These are phyloP conservation scores for Tolypocladium guangdongense DNA, from an alignment of 2,329 filamentous ascomycete species.

Conservation along the genomic window DNA sequence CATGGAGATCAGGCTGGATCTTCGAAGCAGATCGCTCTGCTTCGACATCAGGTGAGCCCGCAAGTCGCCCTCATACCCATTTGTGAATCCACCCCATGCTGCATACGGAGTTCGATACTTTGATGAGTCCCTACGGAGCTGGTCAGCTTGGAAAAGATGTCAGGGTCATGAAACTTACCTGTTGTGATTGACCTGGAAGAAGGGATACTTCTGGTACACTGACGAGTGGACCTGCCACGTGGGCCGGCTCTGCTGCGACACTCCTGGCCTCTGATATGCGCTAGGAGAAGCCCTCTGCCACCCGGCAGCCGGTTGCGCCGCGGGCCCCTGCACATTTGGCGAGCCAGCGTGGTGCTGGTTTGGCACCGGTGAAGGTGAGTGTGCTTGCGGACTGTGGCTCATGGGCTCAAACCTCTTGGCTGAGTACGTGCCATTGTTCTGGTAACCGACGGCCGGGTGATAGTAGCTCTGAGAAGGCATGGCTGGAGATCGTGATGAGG, in stretches of 20 bases:
- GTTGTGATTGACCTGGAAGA: constrained; percentile 50
- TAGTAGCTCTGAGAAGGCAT: constrained; percentile 6
- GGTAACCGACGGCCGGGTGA: neutral
- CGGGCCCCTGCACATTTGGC: neutral
- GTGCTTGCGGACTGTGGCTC: constrained; percentile 3
- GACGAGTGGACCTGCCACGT: constrained; percentile 24
- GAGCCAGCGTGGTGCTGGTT: neutral
- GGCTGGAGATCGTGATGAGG: constrained; percentile 5
- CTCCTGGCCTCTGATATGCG: neutral
- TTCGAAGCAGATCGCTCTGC: constrained; percentile 16
- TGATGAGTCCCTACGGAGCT: constrained; percentile 33
- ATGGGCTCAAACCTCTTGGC: constrained; percentile 13
- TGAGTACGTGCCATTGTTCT: neutral
- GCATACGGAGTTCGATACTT: constrained; percentile 51
- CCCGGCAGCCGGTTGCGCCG: neutral
- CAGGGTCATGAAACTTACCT: constrained; percentile 25
- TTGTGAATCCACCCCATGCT: constrained; percentile 45
- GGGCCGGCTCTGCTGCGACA: constrained; percentile 14
- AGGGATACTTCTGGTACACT: constrained; percentile 44
- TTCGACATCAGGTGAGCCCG: constrained; percentile 31
- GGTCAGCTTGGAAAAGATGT: constrained; percentile 6
- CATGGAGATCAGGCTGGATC: constrained; percentile 9
- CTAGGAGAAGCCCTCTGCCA: constrained; percentile 3
- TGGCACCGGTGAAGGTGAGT: neutral
- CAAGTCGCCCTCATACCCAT: constrained; percentile 46